Conservation (phyloP, 2,329 filamentous ascomycete species). For the Fusarium sp. region DNA sequence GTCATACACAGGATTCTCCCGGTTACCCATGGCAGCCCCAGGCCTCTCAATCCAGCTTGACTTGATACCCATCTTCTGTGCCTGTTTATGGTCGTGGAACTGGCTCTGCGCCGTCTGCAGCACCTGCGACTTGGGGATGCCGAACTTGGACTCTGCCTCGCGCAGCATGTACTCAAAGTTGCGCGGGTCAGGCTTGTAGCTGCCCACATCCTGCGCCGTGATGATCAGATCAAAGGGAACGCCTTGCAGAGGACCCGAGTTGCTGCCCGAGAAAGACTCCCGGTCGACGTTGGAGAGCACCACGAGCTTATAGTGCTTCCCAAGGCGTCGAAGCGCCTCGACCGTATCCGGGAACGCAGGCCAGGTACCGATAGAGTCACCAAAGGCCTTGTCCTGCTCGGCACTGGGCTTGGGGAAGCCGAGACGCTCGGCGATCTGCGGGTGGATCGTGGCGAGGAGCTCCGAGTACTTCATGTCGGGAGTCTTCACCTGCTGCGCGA, state of each 20-base stretch:
- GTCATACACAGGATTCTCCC: slow-evolving; percentile 60
- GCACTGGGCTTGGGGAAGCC: slow-evolving; percentile 51
- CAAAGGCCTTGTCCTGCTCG: slow-evolving; percentile 62
- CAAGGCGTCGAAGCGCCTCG: slow-evolving; percentile 63
- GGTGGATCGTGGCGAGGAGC: slow-evolving; percentile 65
- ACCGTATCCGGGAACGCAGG: slow-evolving; percentile 71
- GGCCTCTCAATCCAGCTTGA: slow-evolving; percentile 71
- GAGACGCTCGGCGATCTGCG: slow-evolving; percentile 59
- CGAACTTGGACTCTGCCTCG: slow-evolving; percentile 66
- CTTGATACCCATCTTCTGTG: slow-evolving; percentile 68
- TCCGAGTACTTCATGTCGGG: slow-evolving; percentile 71
- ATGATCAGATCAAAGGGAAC: slow-evolving; percentile 71
- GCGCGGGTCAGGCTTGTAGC: slow-evolving; percentile 74
- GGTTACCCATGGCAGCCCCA: slow-evolving; percentile 53
- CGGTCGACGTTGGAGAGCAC: slow-evolving; percentile 70
- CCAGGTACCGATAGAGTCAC: slow-evolving; percentile 65
- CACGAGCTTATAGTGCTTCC: slow-evolving; percentile 67
- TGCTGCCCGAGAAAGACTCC: slow-evolving; percentile 60
- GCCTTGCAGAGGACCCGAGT: slow-evolving; percentile 60
- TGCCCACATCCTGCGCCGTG: slow-evolving; percentile 78
- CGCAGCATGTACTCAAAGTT: slow-evolving; percentile 77
- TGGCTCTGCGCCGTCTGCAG: slow-evolving; percentile 77
- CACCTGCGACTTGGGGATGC: slow-evolving; percentile 65
- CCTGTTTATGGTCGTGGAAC: slow-evolving; percentile 77
- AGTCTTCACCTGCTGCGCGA: slow-evolving; percentile 63